phyloP scores from a whole-genome alignment of 306 rosid species.

The Phaseolus lunatus region DNA sequence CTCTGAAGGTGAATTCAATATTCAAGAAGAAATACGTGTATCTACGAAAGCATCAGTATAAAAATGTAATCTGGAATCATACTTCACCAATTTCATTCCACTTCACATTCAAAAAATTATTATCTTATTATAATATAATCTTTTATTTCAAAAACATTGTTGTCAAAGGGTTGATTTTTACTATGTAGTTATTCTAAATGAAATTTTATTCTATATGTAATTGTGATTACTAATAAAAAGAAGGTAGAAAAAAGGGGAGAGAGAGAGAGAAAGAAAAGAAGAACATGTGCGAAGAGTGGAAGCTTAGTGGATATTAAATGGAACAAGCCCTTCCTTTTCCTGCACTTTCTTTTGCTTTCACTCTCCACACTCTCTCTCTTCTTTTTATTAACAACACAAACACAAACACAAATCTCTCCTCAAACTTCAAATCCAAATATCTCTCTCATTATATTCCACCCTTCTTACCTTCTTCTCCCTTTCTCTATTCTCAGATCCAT shows the following conservation, averaged over 20 bases:
- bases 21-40: neutral
- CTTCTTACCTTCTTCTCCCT: neutral
- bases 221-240: too few relatives aligned
- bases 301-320: slow-evolving; percentile 43
- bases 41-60: too few relatives aligned
- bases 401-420: neutral
- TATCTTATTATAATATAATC: too few relatives aligned
- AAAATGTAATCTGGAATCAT: too few relatives aligned
- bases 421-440: slow-evolving; percentile 11
- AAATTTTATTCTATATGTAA: too few relatives aligned
- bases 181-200: too few relatives aligned
- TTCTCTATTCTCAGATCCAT: slow-evolving; percentile 42
- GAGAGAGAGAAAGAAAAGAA: neutral
- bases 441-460: neutral
- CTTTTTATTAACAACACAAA: neutral
- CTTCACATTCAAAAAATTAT: too few relatives aligned
- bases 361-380: slow-evolving; percentile 27
- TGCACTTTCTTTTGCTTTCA: slow-evolving; percentile 26
- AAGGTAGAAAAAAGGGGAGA: neutral
- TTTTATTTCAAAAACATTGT: too few relatives aligned
- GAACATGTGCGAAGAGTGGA: slow-evolving; percentile 8
- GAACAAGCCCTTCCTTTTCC: neutral
- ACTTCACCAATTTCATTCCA: too few relatives aligned
- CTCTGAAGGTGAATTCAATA: neutral
- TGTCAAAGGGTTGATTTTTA: too few relatives aligned